A percentile compares a stretch with the other conserved stretches of the same genome.
These are phyloP conservation scores for Torulaspora maleeae DNA, from an alignment of 805 yeast species.

Conservation along the genomic window DNA sequence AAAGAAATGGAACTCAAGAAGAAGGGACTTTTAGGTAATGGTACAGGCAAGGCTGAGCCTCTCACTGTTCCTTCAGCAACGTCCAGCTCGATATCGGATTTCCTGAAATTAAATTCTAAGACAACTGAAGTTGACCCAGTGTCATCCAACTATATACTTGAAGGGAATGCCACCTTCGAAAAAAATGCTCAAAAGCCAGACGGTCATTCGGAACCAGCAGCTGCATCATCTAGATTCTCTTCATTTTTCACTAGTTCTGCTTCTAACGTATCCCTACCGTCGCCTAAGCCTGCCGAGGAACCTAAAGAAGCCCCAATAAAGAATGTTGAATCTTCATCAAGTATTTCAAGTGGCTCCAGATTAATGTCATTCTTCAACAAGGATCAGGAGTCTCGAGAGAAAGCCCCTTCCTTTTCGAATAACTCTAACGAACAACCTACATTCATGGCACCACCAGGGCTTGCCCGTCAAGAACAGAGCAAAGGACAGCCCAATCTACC, in stretches of 20 bases:
- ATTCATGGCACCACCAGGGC: constrained; percentile 15
- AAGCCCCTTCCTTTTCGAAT: not conserved
- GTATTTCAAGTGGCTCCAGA: constrained; percentile 27
- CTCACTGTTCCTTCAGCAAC: constrained; percentile 14
- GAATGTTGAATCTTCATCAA: constrained; percentile 3
- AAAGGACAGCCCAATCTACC: not conserved
- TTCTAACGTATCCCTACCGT: constrained; percentile 10
- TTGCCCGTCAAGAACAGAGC: constrained; percentile 3
- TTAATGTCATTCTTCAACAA: constrained; percentile 32
- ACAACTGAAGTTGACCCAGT: constrained; percentile 7
- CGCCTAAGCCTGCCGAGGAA: constrained; percentile 1
- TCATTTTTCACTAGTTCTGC: constrained; percentile 33
- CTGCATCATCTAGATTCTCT: constrained; percentile 33
- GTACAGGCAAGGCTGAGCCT: constrained; percentile 7
- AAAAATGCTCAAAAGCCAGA: constrained; percentile 12
- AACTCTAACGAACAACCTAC: constrained; percentile 1
- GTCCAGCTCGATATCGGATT: constrained; percentile 33
- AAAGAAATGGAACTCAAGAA: constrained; percentile 36
- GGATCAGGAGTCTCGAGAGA: constrained; percentile 6
- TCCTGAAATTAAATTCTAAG: constrained; percentile 22
- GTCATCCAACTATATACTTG: not conserved
- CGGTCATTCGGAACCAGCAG: constrained; percentile 10
- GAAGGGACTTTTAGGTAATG: constrained; percentile 25
- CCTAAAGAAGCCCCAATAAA: not conserved
- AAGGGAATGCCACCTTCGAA: not conserved